Evolutionary conservation across 2,329 filamentous ascomycete genomes (phyloP), one percentile per base, ranked within the genome.

Genomic region (Alternaria alternata): DNA sequence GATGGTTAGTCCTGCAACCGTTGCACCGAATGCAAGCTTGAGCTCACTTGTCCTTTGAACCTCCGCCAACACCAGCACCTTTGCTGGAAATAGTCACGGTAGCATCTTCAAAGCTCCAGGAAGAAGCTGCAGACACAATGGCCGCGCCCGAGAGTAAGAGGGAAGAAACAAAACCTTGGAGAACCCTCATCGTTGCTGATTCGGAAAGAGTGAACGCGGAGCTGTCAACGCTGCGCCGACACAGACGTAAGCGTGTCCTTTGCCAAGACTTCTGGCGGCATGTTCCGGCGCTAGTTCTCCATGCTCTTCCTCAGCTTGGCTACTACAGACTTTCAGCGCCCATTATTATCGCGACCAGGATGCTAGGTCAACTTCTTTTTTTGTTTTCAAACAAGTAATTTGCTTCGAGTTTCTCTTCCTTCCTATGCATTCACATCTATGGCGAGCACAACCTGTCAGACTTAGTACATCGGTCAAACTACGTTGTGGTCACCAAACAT

Each of bases 91-190:
- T 83, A 8, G 87, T 84, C 66, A 94, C 82, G 62, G 85, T 88
- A 66, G 85, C 91, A 79, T 93, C 91, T 66, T 90, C 86, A 71
- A 94, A 94, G 57, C 85, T 84, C 91, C 91, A 94, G 22, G 86
- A 86, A 30, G 82, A 81, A 57, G 82, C 84, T 28, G 85, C 85
- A 5, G 80, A 76, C 22, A 80, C 82, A 53, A 79, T 71, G 56
- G 72, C 74, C 42, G 79, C 79, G 61, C 78, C 74, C 26, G 78
- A 73, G 22, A 82, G 72, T 43, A 83, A 67, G 22, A 82, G 66
- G 36, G 80, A 81, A 61, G 80, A 75, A 57, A 82, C 61, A 57
- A 83, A 68, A 34, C 81, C 79, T 65, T 63, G 61, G 64, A 80
- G 67, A 60, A 82, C 72, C 71, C 75, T 80, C 81, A 83, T 83